Base-by-base conservation (phyloP, 2,329 filamentous ascomycete genomes). In the Aspergillus tamarii region DNA sequence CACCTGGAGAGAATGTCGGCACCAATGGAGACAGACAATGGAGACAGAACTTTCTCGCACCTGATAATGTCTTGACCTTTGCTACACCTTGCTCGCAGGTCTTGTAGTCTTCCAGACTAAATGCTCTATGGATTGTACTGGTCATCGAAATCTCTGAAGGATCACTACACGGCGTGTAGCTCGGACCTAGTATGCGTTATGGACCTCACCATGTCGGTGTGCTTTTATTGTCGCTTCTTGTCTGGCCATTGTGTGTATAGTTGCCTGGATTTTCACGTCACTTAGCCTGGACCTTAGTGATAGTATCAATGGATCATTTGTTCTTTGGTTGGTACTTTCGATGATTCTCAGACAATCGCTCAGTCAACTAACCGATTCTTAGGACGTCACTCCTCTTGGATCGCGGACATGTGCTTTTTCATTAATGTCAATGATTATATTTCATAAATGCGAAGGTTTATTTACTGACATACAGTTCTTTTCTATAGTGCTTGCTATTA, bases 391-490 rank as follows among this genome's bases (percentile, higher is more conserved):
- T 46, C 26, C 32, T 19, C 41, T 39, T 45, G 67, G 63, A 64
- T 57, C 65, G 69, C 67, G 68, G 70, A 70, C 65, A 62, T 59
- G 69, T 67, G 66, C 28, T 63, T 59, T 46, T 62, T 41, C 60
- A 65, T 62, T 62, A 55, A 64, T 62, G 67, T 36, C 54, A 61
- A 56, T 56, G 59, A 52, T 65, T 62, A 67, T 39, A 30, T 55
- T 56, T 58, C 66, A 12, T 41, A 43, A 54, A 43, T 69, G 59
- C 64, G 63, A 64, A 64, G 69, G 69, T 74, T 66, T 72, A 68
- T 70, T 54, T 65, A 77, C 75, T 77, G 67, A 77, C 75, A 70
- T 67, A 59, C 67, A 63, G 62, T 64, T 72, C 65, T 64, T 58
- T 41, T 66, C 63, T 70, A 63, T 73, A 77, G 75, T 76, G 66